A percentile compares a stretch with the other conserved stretches of the same genome.
Conservation (phyloP, 2,329 filamentous ascomycete species). For the Sphaceloma murrayae region DNA sequence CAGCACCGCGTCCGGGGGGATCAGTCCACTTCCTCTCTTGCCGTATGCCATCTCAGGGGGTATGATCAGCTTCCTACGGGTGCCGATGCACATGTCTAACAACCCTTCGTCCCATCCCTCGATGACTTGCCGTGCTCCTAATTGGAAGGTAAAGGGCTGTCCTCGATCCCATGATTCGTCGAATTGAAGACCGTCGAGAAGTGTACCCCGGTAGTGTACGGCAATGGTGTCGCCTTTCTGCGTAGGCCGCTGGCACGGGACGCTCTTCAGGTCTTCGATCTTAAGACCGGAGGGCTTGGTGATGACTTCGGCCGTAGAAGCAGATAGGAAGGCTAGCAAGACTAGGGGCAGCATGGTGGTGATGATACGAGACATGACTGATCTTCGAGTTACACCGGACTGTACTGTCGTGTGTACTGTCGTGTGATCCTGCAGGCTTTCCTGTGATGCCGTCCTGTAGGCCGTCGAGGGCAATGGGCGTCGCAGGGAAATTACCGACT, state of each 20-base stretch:
- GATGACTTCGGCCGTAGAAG: slow-evolving; percentile 3
- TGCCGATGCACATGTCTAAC: slow-evolving; percentile 88
- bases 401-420: no score
- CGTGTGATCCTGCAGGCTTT: no score
- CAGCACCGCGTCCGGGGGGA: slow-evolving; percentile 70
- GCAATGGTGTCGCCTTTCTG: slow-evolving; percentile 38
- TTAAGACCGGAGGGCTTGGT: slow-evolving; percentile 22
- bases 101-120: slow-evolving; percentile 90
- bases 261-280: slow-evolving; percentile 36
- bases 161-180: slow-evolving; percentile 74
- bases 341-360: background rate
- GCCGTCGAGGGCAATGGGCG: no score
- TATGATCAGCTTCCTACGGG: slow-evolving; percentile 80
- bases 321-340: background rate
- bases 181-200: slow-evolving; percentile 63
- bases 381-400: background rate
- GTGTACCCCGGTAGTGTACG: slow-evolving; percentile 43
- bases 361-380: background rate
- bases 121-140: slow-evolving; percentile 79
- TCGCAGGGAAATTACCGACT: no score
- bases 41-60: slow-evolving; percentile 84
- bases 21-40: slow-evolving; percentile 57
- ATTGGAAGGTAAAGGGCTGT: slow-evolving; percentile 63
- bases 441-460: no score
- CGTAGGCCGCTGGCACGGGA: slow-evolving; percentile 37